Evolutionary conservation across 2,329 filamentous ascomycete genomes (phyloP), one percentile per base, ranked within the genome.

Genomic region (Trichoderma hamatum): DNA sequence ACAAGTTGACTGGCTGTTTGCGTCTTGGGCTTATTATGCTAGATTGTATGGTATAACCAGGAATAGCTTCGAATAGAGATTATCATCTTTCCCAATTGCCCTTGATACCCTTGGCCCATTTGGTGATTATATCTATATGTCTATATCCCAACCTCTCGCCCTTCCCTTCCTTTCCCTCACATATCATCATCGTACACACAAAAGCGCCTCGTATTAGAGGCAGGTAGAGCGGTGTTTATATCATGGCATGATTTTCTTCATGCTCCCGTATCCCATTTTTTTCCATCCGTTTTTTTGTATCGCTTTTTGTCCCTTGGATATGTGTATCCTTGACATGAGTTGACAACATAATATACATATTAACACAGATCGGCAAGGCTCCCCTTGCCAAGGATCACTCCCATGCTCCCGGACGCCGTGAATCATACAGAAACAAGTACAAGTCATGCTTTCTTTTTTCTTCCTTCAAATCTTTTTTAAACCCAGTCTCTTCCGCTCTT

Each of bases 401-500:
- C 67, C 70, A 67, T 72, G 69, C 62, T 74, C 69, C 69, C 72
- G 56, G 72, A 74, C 72, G 58, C 65, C 68, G 63, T 67, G 68
- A 67, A 62, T 66, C 68, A 69, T 66, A 67, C 58, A 59, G 49
- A 54, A 60, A 69, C 51, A n/a, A 65, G 62, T 56, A 56, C 52
- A 65, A 65, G 62, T 24, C 51, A 62, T 64, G 46, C 49, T 67
- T 43, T 34, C 26, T 24, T 68, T 26, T 34, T 28, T 34, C 14
- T 65, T 64, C 64, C 51, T 58, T n/a, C 5, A 16, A 7, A 7
- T n/a, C 46, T 21, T 19, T 19, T 32, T 16, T 49, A 89, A 74
- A 87, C 86, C 80, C 86, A 98, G 82, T 99, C 96, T 76, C 96
- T 89, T 68, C 92, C 95, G 80, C 93, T 96, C 90, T 99, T 99